Base-by-base conservation (phyloP, 2,329 filamentous ascomycete species). In the Phyllachora maydis region DNA sequence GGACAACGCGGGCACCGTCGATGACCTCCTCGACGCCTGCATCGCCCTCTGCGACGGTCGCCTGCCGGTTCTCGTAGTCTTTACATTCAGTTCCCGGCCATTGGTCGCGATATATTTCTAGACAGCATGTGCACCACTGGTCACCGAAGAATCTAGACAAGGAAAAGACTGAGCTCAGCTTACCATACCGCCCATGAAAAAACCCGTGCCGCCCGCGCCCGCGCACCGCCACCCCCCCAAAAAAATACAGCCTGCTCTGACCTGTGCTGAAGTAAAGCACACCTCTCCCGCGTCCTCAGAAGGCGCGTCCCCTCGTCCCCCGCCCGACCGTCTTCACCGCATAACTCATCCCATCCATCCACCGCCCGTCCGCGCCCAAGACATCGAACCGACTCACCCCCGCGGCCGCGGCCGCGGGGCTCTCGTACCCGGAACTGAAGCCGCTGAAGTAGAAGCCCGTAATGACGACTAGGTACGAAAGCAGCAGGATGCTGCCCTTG, bases 401-500 rank as follows among this genome's bases (percentile, higher is more conserved):
- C 12, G 47, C 50, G 36, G 51, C 49, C 14, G 41, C 29, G 16
- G 50, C n/a, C n/a, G n/a, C n/a, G n/a, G n/a, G n/a, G n/a, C n/a
- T n/a, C n/a, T 53, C 51, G 14, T 45, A 38, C 28, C 52, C 50
- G 21, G 42, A 38, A 8, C 35, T 35, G 8, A 37, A 67, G 14
- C 65, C 56, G 24, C 79, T 81, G 28, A 91, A 75, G 50, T 81
- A 95, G 54, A 90, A 98, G 2, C 88, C 88, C 21, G 79, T 66
- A 14, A 93, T 56, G 23, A 98, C 81, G 14, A 95, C 88, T 13
- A 95, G 49, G 45, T 98, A 98, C 16, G 79, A 88, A 23, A 98
- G 56, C 32, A 95, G 69, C 24, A 98, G 59, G 36, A 95, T 93
- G 33, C 79, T 91, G 24, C 88, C 88, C 55, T 98, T 98, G 67